Conservation (phyloP, 768 basidiomycete species). For the Podaxis pistillaris region DNA sequence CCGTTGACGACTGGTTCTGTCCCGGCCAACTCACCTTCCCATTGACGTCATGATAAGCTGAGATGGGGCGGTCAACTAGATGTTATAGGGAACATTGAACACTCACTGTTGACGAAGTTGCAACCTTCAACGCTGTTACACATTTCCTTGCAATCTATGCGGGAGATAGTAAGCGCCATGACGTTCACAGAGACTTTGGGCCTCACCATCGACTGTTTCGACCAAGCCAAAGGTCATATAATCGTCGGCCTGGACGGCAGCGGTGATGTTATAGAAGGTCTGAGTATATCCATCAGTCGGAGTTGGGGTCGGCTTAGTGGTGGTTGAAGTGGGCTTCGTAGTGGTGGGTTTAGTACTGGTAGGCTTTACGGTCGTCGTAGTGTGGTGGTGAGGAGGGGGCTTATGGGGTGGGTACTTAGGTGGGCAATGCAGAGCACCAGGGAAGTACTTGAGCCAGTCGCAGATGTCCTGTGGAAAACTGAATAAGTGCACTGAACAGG, state of each 20-base stretch:
- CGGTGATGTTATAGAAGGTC: conserved; percentile 40
- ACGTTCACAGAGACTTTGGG: background rate
- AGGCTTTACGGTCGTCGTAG: conserved; percentile 17
- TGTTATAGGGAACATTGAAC: background rate
- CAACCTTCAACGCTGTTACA: conserved; percentile 30
- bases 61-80: background rate
- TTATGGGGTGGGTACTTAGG: conserved; percentile 38
- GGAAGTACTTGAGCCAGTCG: conserved; percentile 33
- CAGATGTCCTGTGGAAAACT: conserved; percentile 32
- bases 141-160: conserved; percentile 34
- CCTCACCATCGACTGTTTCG: conserved; percentile 39
- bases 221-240: conserved; percentile 45
- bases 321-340: conserved; percentile 12
- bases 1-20: background rate
- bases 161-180: background rate
- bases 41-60: conserved; percentile 37
- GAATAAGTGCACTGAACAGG: background rate
- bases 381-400: conserved; percentile 18
- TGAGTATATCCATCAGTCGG: conserved; percentile 34
- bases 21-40: conserved; percentile 26
- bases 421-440: conserved; percentile 14
- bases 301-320: conserved; percentile 21
- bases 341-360: conserved; percentile 11
- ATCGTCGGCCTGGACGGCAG: conserved; percentile 41
- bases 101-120: conserved; percentile 31